Evolutionary conservation across 2,329 filamentous ascomycete species (phyloP).

Genomic region (Exophiala lecanii-corni): DNA sequence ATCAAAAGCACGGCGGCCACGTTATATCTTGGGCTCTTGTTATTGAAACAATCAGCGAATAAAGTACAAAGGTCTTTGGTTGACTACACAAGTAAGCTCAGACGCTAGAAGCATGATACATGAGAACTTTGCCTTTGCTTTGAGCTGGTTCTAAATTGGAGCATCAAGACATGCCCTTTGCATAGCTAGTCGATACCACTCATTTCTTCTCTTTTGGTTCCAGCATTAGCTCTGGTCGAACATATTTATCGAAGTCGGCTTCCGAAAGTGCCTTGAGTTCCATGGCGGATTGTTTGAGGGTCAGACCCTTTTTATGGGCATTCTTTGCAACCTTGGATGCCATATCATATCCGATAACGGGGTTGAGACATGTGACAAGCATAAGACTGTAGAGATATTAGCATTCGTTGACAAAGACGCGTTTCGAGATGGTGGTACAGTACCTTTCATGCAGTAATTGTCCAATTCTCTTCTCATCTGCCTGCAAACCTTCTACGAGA

Average conservation of each 20-base stretch:
- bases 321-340: conserved; percentile 97
- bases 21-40: too few relatives aligned
- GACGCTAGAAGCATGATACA: too few relatives aligned
- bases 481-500: conserved; percentile 78
- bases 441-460: conserved; percentile 92
- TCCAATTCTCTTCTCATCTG: conserved; percentile 88
- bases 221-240: conserved; percentile 93
- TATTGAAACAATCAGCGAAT: too few relatives aligned
- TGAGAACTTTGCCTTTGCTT: too few relatives aligned
- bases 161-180: too few relatives aligned
- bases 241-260: conserved; percentile 84
- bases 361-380: conserved; percentile 96
- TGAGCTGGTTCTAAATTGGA: too few relatives aligned
- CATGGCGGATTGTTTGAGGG: conserved; percentile 88
- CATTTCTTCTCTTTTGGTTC: conserved; percentile 68
- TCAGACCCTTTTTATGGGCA: conserved; percentile 95
- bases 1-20: too few relatives aligned
- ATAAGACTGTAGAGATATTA: conserved; percentile 64
- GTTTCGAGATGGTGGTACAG: conserved; percentile 14
- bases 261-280: conserved; percentile 84
- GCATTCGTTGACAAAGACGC: background rate
- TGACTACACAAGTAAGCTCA: too few relatives aligned
- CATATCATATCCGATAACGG: conserved; percentile 96
- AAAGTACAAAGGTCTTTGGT: too few relatives aligned
- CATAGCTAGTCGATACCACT: too few relatives aligned